Evolutionary conservation across 176 grass and related monocot species (phyloP).

Genomic region (Eragrostis curvula): DNA sequence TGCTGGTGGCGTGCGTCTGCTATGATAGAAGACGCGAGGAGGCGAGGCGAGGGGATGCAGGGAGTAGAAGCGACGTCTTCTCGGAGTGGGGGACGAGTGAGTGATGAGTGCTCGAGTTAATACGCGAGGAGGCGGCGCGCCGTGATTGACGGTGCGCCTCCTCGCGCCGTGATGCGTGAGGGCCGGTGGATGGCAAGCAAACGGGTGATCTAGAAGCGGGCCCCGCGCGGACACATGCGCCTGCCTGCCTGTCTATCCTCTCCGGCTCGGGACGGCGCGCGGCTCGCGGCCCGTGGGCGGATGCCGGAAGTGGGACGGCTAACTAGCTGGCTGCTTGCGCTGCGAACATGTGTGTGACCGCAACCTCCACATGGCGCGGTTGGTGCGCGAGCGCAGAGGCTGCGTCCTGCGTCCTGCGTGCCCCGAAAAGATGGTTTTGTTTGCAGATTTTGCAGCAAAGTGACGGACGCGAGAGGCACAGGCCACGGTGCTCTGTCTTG

Average conservation of each 20-base stretch:
- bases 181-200: neutral
- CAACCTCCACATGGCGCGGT: slow-evolving; percentile 47
- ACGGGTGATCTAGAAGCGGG: neutral
- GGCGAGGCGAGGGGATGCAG: neutral
- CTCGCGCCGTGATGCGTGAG: slow-evolving; percentile 25
- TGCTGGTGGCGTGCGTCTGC: neutral
- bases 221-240: slow-evolving; percentile 18
- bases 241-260: neutral
- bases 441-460: neutral
- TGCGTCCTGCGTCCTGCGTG: neutral
- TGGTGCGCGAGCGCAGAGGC: slow-evolving; percentile 15
- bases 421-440: neutral
- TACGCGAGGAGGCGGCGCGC: slow-evolving; percentile 24
- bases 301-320: neutral
- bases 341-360: slow-evolving; percentile 31
- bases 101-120: neutral
- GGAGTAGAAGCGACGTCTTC: slow-evolving; percentile 35
- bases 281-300: slow-evolving; percentile 6
- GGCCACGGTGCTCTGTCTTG: neutral
- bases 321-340: neutral
- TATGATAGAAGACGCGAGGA: neutral
- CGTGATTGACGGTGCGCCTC: neutral
- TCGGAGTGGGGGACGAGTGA: neutral
- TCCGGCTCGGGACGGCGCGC: neutral
- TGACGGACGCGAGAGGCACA: neutral